These are phyloP conservation scores for Hirsutella thompsonii DNA, from an alignment of 2,329 filamentous ascomycete species.

Conservation along the genomic window DNA sequence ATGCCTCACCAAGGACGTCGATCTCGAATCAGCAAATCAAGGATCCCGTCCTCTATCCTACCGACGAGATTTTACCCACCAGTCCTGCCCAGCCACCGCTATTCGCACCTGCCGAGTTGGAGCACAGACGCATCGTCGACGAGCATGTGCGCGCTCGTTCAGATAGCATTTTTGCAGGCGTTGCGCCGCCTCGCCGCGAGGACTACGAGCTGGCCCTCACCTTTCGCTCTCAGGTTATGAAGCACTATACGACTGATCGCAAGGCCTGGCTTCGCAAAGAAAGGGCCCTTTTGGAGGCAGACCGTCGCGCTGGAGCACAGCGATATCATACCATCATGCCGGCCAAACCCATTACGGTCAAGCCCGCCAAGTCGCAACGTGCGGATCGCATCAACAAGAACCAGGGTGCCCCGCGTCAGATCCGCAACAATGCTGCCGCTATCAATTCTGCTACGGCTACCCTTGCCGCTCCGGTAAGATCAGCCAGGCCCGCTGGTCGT, in stretches of 20 bases:
- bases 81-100: constrained; percentile 34
- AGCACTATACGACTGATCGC: constrained; percentile 29
- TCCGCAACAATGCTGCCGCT: constrained; percentile 17
- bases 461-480: constrained; percentile 7
- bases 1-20: constrained; percentile 15
- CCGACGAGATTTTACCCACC: constrained; percentile 23
- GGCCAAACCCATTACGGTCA: constrained; percentile 21
- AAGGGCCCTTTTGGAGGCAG: constrained; percentile 32
- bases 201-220: constrained; percentile 41
- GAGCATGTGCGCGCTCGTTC: constrained; percentile 34
- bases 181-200: constrained; percentile 33
- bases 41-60: constrained; percentile 47
- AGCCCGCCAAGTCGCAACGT: constrained; percentile 14
- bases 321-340: constrained; percentile 29
- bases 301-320: constrained; percentile 28
- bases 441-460: too few species aligned
- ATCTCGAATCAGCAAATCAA: constrained; percentile 18
- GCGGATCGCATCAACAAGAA: constrained; percentile 21
- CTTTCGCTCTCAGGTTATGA: constrained; percentile 40
- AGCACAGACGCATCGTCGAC: constrained; percentile 34
- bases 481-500: constrained; percentile 16
- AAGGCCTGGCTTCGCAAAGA: constrained; percentile 36
- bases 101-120: constrained; percentile 29
- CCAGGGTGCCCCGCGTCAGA: constrained; percentile 19
- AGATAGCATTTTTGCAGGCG: constrained; percentile 25